These are phyloP conservation scores for Alternaria infectoria DNA, from an alignment of 2,329 filamentous ascomycete genomes.

Conservation along the genomic window DNA sequence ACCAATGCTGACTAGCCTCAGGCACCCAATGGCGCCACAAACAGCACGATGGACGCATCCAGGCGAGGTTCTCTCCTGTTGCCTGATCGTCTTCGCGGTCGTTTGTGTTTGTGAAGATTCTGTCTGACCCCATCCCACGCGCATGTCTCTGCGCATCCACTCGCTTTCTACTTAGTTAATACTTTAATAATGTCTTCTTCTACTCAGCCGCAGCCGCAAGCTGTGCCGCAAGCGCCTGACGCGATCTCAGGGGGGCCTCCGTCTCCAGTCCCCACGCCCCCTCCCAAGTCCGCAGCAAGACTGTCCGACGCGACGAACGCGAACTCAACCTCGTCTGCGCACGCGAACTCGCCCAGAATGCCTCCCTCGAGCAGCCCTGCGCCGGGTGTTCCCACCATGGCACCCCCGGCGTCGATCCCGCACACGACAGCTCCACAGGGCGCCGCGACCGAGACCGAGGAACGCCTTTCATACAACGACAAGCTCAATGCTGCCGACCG, in stretches of 20 bases:
- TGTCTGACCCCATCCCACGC: not conserved
- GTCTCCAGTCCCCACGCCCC: not conserved
- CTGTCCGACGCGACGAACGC: slow-evolving; percentile 6
- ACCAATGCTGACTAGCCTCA: slow-evolving; percentile 7
- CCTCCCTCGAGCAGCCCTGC: slow-evolving; percentile 4
- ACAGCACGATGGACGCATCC: not conserved
- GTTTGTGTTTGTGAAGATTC: slow-evolving; percentile 2
- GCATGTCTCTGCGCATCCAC: slow-evolving; percentile 14
- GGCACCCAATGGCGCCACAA: slow-evolving; percentile 7
- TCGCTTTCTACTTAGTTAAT: slow-evolving; percentile 11
- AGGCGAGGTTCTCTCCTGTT: not conserved
- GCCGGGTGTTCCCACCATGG: slow-evolving; percentile 1
- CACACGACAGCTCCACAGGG: not conserved
- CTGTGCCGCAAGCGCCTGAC: slow-evolving; percentile 4
- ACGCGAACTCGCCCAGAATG: not conserved
- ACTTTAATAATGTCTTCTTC: slow-evolving; percentile 19
- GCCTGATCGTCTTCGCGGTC: slow-evolving; percentile 2
- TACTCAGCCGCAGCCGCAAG: not conserved
- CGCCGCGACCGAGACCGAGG: slow-evolving; percentile 6
- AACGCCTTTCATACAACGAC: slow-evolving; percentile 24
- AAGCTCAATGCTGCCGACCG: slow-evolving; percentile 37
- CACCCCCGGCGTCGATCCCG: slow-evolving; percentile 1
- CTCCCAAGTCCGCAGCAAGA: slow-evolving; percentile 1
- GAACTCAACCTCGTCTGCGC: not conserved
- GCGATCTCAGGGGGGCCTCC: not conserved